Conservation (phyloP, 768 basidiomycete genomes). For the Galerina marginata region DNA sequence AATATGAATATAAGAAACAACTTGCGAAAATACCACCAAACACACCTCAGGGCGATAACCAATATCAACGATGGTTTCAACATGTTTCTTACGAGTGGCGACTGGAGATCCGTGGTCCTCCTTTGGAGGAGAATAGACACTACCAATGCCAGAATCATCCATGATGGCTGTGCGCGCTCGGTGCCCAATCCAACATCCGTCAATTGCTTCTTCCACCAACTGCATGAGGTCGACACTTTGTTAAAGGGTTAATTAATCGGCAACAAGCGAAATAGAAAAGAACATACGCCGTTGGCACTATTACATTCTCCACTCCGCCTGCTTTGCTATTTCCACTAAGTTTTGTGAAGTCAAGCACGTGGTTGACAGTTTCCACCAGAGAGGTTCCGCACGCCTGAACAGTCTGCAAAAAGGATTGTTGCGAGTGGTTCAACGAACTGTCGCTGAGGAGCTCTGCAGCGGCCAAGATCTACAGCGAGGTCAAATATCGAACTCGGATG, state of each 20-base stretch:
- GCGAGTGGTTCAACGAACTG: constrained; percentile 79
- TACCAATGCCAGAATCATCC: constrained; percentile 84
- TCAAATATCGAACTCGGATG: not conserved
- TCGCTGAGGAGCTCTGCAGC: constrained; percentile 91
- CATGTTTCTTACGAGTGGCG: constrained; percentile 49
- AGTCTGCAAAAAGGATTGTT: constrained; percentile 87
- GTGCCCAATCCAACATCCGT: constrained; percentile 94
- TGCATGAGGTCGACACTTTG: constrained; percentile 77
- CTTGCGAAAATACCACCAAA: not conserved
- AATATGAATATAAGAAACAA: not conserved
- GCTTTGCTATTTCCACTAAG: constrained; percentile 84
- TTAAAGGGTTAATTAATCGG: constrained; percentile 5
- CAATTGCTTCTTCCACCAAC: constrained; percentile 87
- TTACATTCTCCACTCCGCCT: constrained; percentile 79
- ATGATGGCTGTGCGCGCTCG: constrained; percentile 75
- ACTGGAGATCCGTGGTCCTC: constrained; percentile 50
- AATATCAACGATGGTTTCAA: constrained; percentile 91
- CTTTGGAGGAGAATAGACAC: constrained; percentile 87
- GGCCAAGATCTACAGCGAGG: constrained; percentile 71
- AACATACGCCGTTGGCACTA: constrained; percentile 67
- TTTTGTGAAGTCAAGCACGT: constrained; percentile 96
- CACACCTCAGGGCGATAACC: constrained; percentile 71
- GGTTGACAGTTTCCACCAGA: constrained; percentile 94
- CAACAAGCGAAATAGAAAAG: constrained; percentile 2
- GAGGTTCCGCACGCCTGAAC: constrained; percentile 96